Percentiles rank a stretch among this genome's conserved stretches.
phyloP scores from a whole-genome alignment of 202 grass and related monocot genomes.

The Musa balbisiana region DNA sequence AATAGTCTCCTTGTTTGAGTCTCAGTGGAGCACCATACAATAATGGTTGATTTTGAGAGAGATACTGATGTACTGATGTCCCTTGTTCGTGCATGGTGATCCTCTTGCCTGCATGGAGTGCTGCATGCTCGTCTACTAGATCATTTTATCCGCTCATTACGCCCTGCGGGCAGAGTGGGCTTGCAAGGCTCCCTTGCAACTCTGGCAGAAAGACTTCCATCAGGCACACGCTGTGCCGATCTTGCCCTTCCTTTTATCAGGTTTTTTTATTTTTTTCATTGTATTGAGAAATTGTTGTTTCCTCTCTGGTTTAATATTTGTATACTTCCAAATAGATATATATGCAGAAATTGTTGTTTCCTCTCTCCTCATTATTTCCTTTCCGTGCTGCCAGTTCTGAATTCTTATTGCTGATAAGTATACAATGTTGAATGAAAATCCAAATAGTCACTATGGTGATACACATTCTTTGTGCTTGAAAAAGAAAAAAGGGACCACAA shows the following conservation, averaged over 20 bases:
- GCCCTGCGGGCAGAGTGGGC: slow-evolving; percentile 88
- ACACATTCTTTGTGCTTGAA: too few relatives aligned
- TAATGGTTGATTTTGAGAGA: slow-evolving; percentile 97
- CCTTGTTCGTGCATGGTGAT: slow-evolving; percentile 81
- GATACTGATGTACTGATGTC: slow-evolving; percentile 97
- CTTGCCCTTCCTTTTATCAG: slow-evolving; percentile 97
- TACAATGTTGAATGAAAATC: too few relatives aligned
- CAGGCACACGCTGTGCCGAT: slow-evolving; percentile 89
- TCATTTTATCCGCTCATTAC: slow-evolving; percentile 98
- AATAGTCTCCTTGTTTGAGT: slow-evolving; percentile 76
- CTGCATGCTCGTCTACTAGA: slow-evolving; percentile 83
- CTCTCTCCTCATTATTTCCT: too few relatives aligned
- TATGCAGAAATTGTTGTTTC: background rate
- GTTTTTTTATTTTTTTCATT: slow-evolving; percentile 23
- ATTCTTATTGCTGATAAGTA: too few relatives aligned
- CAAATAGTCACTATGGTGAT: too few relatives aligned
- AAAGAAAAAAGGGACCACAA: too few relatives aligned
- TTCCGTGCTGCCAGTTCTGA: too few relatives aligned
- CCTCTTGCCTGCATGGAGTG: slow-evolving; percentile 90
- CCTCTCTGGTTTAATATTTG: background rate
- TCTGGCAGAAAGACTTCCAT: slow-evolving; percentile 86
- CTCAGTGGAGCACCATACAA: slow-evolving; percentile 93
- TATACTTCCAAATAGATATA: background rate
- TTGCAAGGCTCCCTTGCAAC: slow-evolving; percentile 81
- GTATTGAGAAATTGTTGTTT: background rate